These are phyloP conservation scores for Zangia roseola DNA, from an alignment of 768 basidiomycete species.

Conservation along the genomic window DNA sequence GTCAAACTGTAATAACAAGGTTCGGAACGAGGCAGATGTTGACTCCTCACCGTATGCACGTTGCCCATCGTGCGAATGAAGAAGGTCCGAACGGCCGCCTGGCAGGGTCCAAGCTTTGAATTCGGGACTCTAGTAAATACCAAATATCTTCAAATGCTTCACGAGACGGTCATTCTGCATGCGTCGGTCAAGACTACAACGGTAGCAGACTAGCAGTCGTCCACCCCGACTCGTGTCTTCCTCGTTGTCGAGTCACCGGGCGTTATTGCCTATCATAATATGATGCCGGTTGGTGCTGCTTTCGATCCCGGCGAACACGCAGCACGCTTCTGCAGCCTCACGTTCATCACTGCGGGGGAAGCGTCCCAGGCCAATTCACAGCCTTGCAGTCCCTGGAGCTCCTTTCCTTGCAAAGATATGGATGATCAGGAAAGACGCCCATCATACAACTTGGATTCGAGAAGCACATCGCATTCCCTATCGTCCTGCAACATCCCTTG, in stretches of 20 bases:
- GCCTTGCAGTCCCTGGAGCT: not conserved
- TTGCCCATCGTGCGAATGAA: not conserved
- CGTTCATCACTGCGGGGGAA: not conserved
- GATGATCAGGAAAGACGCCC: slow-evolving; percentile 9
- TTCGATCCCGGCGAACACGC: not conserved
- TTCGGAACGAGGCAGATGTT: slow-evolving; percentile 12
- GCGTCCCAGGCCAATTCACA: not conserved
- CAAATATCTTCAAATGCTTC: not conserved
- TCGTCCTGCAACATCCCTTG: slow-evolving; percentile 5
- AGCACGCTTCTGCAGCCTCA: not conserved
- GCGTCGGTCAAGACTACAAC: too few relatives aligned
- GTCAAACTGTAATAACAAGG: not conserved
- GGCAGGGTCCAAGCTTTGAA: slow-evolving; percentile 1
- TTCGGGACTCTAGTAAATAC: too few relatives aligned
- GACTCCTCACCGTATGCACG: slow-evolving; percentile 7
- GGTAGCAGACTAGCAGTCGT: too few relatives aligned
- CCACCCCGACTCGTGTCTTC: slow-evolving; percentile 9
- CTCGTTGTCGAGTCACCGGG: slow-evolving; percentile 7
- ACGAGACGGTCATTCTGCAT: too few relatives aligned
- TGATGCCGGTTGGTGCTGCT: not conserved
- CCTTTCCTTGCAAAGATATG: not conserved
- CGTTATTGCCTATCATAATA: not conserved
- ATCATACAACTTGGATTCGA: slow-evolving; percentile 1
- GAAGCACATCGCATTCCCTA: slow-evolving; percentile 12
- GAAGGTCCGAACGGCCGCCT: too few relatives aligned